These are phyloP conservation scores for Thraustochytrium sp. DNA, from an alignment of 352 stramenopile species.

Conservation along the genomic window DNA sequence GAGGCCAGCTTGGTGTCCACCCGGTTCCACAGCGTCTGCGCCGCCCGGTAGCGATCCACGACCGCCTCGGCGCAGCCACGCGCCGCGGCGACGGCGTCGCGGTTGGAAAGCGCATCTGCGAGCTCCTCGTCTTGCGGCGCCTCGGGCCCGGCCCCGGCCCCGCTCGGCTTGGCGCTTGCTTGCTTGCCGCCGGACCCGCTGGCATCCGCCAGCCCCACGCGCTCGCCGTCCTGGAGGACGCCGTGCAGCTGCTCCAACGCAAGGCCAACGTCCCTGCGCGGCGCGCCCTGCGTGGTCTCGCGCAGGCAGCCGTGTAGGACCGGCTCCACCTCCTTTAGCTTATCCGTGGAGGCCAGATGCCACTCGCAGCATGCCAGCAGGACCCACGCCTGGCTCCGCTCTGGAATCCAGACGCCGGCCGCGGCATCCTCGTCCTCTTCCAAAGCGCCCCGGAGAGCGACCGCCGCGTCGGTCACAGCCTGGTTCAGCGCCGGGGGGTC, in stretches of 20 bases:
- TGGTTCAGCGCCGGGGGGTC: no score
- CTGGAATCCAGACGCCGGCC: background rate
- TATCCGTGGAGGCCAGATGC: background rate
- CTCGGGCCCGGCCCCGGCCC: no score
- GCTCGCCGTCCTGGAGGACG: background rate
- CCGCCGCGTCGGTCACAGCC: no score
- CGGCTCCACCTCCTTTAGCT: background rate
- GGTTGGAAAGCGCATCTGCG: no score
- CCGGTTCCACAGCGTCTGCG: background rate
- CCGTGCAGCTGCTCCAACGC: background rate
- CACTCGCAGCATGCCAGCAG: background rate
- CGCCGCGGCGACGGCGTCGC: background rate
- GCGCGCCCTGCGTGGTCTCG: background rate
- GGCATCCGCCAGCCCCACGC: background rate
- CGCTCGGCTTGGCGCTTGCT: no score
- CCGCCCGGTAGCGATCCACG: background rate
- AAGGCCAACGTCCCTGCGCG: background rate
- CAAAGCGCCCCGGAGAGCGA: no score
- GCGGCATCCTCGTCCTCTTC: no score
- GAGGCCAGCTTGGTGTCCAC: background rate
- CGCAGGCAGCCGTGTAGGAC: background rate
- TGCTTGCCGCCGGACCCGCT: no score
- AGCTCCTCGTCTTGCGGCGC: no score
- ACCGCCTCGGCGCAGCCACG: background rate
- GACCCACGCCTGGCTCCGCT: background rate